Conservation (phyloP, 352 stramenopile species). For the Hyaloperonospora arabidopsidis region DNA sequence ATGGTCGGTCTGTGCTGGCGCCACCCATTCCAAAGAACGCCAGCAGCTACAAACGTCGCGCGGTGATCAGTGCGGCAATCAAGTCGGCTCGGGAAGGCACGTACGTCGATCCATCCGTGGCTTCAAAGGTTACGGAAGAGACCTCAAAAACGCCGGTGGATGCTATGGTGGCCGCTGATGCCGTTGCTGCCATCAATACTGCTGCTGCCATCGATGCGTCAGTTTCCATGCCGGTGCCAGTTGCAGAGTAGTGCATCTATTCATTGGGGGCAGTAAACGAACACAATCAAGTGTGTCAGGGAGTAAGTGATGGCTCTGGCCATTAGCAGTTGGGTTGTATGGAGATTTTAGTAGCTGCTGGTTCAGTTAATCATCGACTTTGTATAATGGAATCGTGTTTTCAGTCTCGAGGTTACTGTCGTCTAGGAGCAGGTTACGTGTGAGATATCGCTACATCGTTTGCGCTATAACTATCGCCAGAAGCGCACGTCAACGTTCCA, state of each 20-base stretch:
- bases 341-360: conserved; percentile 14
- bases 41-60: conserved; percentile 55
- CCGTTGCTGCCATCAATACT: conserved; percentile 16
- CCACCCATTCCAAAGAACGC: conserved; percentile 61
- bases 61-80: conserved; percentile 63
- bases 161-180: conserved; percentile 20
- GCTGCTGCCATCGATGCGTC: conserved; percentile 14
- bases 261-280: not conserved
- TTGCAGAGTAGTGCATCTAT: conserved; percentile 20
- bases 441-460: no score
- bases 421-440: no score
- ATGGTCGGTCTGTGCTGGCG: conserved; percentile 56
- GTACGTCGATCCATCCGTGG: conserved; percentile 17
- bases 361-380: conserved; percentile 16
- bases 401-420: no score
- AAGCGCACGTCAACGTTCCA: no score
- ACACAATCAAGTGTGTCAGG: conserved; percentile 12
- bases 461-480: no score
- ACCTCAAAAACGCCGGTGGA: conserved; percentile 12
- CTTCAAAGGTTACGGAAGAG: conserved; percentile 13
- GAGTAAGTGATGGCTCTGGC: conserved; percentile 6
- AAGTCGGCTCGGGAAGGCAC: conserved; percentile 41
- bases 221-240: conserved; percentile 16
- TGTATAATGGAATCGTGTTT: conserved; percentile 25
- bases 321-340: no score